Conservation (phyloP, 768 basidiomycete species). For the Naganishia antarctica region DNA sequence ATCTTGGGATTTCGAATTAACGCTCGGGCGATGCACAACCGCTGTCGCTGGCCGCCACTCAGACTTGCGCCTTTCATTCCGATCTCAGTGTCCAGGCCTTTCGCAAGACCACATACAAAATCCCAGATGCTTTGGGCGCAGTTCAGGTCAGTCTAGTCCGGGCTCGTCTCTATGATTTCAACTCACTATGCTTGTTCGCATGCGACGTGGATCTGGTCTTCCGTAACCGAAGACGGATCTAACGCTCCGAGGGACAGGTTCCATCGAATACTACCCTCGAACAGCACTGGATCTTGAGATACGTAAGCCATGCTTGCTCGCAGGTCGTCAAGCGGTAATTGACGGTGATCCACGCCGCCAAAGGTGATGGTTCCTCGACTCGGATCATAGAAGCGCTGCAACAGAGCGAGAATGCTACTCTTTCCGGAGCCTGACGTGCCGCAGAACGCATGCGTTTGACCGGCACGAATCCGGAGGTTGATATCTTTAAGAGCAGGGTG, state of each 20-base stretch:
- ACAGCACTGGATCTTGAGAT: constrained; percentile 46
- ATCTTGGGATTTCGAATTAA: constrained; percentile 43
- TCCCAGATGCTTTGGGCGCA: constrained; percentile 16
- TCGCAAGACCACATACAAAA: constrained; percentile 38
- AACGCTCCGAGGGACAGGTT: constrained; percentile 35
- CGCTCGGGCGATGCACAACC: constrained; percentile 47
- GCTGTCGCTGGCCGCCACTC: constrained; percentile 46
- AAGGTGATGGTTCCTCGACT: constrained; percentile 36
- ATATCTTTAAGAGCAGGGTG: constrained; percentile 36
- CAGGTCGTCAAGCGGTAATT: constrained; percentile 35
- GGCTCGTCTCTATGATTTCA: not conserved
- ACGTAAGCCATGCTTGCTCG: constrained; percentile 43
- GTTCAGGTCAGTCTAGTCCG: constrained; percentile 8
- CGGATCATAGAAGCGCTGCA: constrained; percentile 47
- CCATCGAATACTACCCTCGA: constrained; percentile 43
- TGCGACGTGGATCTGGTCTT: constrained; percentile 34
- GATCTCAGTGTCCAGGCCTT: constrained; percentile 43
- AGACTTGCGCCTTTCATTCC: constrained; percentile 46
- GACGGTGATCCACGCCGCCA: constrained; percentile 42
- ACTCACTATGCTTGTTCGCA: constrained; percentile 39
- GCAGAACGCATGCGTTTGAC: constrained; percentile 45
- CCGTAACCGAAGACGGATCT: constrained; percentile 31
- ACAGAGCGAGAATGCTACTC: constrained; percentile 40
- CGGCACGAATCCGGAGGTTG: constrained; percentile 36
- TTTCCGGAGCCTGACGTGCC: constrained; percentile 42